These are phyloP conservation scores for Aegilops longissima DNA, from an alignment of 176 grass and related monocot genomes.

Conservation along the genomic window DNA sequence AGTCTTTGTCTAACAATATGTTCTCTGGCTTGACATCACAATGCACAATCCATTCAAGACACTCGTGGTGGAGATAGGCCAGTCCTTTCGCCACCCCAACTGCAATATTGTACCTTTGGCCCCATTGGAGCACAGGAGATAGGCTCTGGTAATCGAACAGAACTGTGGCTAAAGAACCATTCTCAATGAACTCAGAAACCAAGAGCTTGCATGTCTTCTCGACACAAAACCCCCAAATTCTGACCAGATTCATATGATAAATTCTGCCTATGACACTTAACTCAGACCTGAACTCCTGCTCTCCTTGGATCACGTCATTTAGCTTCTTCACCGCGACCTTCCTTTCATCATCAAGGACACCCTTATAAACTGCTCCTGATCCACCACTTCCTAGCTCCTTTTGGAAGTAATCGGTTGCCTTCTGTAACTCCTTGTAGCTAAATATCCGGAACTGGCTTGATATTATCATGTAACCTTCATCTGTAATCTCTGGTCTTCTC, in stretches of 20 bases:
- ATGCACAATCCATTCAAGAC: slow-evolving; percentile 68
- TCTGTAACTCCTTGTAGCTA: slow-evolving; percentile 58
- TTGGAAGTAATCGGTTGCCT: slow-evolving; percentile 40
- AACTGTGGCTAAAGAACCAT: slow-evolving; percentile 41
- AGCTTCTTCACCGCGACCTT: slow-evolving; percentile 58
- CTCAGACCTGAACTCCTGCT: slow-evolving; percentile 55
- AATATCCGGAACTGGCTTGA: slow-evolving; percentile 49
- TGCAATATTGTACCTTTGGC: slow-evolving; percentile 50
- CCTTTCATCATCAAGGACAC: slow-evolving; percentile 37
- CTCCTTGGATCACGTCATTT: slow-evolving; percentile 32
- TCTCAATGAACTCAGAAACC: slow-evolving; percentile 53
- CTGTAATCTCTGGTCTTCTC: background rate
- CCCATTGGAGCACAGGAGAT: slow-evolving; percentile 31
- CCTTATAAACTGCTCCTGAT: slow-evolving; percentile 19
- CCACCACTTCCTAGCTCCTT: slow-evolving; percentile 49
- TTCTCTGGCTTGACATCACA: slow-evolving; percentile 70
- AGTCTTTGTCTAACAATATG: slow-evolving; percentile 50
- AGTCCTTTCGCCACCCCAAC: slow-evolving; percentile 51
- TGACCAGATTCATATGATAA: slow-evolving; percentile 57
- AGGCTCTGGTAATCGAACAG: slow-evolving; percentile 26
- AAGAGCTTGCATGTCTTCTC: slow-evolving; percentile 40
- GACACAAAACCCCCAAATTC: slow-evolving; percentile 45
- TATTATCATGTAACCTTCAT: slow-evolving; percentile 30
- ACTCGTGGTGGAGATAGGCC: slow-evolving; percentile 67
- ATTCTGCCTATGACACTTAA: slow-evolving; percentile 52